A percentile compares a stretch with the other conserved stretches of the same genome.
Conservation (phyloP, 1,284 basidiomycete genomes). For the Paramarasmius palmivorus region DNA sequence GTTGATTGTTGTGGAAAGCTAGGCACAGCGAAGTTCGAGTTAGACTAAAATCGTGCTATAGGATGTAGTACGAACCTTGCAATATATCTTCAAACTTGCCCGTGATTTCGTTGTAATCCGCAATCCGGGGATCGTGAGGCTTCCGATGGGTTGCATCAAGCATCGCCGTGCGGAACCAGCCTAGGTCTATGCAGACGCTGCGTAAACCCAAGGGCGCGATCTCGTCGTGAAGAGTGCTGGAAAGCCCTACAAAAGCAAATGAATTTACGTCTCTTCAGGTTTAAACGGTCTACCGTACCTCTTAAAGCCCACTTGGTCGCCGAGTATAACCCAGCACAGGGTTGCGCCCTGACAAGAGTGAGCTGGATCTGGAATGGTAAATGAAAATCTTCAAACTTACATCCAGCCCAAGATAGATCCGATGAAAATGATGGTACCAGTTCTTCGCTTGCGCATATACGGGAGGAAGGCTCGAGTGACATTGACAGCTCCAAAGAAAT, state of each 20-base stretch:
- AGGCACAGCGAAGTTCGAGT: neutral
- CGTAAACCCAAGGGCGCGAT: conserved; percentile 42
- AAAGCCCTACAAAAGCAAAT: conserved; percentile 27
- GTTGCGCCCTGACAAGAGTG: neutral
- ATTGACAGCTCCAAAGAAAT: conserved; percentile 39
- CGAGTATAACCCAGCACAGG: conserved; percentile 5
- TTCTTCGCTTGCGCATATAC: conserved; percentile 33
- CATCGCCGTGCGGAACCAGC: conserved; percentile 44
- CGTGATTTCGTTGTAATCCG: conserved; percentile 35
- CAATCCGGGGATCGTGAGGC: conserved; percentile 33
- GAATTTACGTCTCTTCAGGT: too few species aligned
- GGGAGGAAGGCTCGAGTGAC: conserved; percentile 38
- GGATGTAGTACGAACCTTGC: conserved; percentile 21
- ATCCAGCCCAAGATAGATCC: conserved; percentile 34
- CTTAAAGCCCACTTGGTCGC: conserved; percentile 6
- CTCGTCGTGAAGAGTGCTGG: conserved; percentile 38
- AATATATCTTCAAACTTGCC: conserved; percentile 28
- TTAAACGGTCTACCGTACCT: neutral
- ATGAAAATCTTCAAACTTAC: conserved; percentile 14
- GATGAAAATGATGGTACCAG: conserved; percentile 35
- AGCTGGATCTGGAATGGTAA: neutral
- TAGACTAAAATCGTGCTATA: neutral
- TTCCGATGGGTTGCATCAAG: conserved; percentile 31
- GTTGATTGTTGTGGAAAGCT: conserved; percentile 29
- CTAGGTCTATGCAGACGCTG: conserved; percentile 41